These are phyloP conservation scores for Deakozyma indianensis DNA, from an alignment of 805 yeast species.

Conservation along the genomic window DNA sequence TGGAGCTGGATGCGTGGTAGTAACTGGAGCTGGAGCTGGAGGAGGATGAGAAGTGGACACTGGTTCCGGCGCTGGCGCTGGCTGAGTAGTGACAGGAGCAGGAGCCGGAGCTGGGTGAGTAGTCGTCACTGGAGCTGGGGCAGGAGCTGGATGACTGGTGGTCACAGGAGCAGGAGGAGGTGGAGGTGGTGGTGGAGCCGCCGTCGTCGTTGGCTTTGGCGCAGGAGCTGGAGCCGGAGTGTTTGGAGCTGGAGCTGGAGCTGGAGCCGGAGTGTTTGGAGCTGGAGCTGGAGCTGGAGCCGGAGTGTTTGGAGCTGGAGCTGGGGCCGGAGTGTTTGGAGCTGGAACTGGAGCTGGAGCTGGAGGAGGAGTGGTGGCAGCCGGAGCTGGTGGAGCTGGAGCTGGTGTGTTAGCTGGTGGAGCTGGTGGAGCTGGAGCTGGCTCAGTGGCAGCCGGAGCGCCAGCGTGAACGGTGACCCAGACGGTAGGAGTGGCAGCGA, in stretches of 20 bases:
- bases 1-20: constrained; percentile 15
- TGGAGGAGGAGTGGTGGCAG: constrained; percentile 13
- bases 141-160: constrained; percentile 13
- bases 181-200: too few relatives aligned
- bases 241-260: constrained; percentile 9
- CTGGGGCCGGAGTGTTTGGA: constrained; percentile 10
- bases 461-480: constrained; percentile 8
- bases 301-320: constrained; percentile 8
- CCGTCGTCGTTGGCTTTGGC: background rate
- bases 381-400: constrained; percentile 8
- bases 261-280: constrained; percentile 10
- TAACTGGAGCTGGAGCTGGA: constrained; percentile 14
- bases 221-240: constrained; percentile 7
- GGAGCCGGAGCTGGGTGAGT: constrained; percentile 10
- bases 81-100: constrained; percentile 9
- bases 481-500: background rate
- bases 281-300: constrained; percentile 8
- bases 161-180: constrained; percentile 16
- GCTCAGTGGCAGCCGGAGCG: constrained; percentile 7
- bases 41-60: constrained; percentile 22
- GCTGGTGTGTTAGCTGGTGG: constrained; percentile 7
- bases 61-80: constrained; percentile 12
- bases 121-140: constrained; percentile 7
- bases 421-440: constrained; percentile 7
- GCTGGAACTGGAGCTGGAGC: constrained; percentile 12